Base-by-base conservation (phyloP, 352 stramenopile species). In the Blastocystis sp. region DNA sequence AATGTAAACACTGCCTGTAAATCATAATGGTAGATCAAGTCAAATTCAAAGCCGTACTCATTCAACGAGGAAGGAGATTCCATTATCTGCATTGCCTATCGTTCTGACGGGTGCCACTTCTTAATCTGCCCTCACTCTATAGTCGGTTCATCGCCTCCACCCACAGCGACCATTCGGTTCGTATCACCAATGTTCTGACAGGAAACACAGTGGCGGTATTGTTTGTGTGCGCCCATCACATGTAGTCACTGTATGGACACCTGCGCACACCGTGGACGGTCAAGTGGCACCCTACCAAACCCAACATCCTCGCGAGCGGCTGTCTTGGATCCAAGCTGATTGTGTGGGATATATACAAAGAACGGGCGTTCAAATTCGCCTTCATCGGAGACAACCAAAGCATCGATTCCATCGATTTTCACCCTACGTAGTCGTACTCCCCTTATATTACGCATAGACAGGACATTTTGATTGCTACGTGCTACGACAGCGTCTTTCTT, bases 111-210 rank as follows among this genome's bases (percentile, higher is more conserved):
- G 69, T 79, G 60, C 21, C 11, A 17, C 42, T 62, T 63, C 40
- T 45, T 11, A 21, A n/a, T 64, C 40, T 14, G 14, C 19, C 6
- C 6, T 38, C 3, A 62, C 7, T 63, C n/a, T 14, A 40, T 87
- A 76, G 89, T 59, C 74, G 91, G 19, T 92, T 92, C 4, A 95
- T 99, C 91, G 96, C 96, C 40, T 98, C 95, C 2, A 98, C 97
- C 0, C 97, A 98, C 89, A 96, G 96, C 54, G 96, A 98, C 91
- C 96, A 99, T 90, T 98, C 95, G 2, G 94, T 99, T 88, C 98
- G 98, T 92, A 97, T 99, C 71, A 96, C 97, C 64, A 97, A 94
- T 90, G 96, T 95, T 69, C 89, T 93, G 66, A 98, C 94, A 6
- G 90, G 92, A 4, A 92, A 92, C 84, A 43, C 42, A 4, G 59